Conservation (phyloP, 139 green algal genomes). For the Auxenochlorella pyrenoidosa region DNA sequence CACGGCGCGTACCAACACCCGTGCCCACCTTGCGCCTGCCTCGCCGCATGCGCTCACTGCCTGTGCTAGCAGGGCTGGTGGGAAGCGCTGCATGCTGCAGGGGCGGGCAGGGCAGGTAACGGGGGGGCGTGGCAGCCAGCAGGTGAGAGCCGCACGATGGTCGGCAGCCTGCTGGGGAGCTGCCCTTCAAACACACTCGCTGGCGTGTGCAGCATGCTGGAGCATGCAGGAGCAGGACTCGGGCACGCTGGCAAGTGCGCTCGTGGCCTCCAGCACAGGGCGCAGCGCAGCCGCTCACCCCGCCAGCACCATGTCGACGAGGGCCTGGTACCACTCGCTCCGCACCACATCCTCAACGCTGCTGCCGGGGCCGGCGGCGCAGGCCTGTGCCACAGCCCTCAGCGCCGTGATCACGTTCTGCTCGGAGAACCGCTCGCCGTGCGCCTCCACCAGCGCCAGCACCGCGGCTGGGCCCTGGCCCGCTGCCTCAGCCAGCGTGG, state of each 20-base stretch:
- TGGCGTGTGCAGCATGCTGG: too few relatives aligned
- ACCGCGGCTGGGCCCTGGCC: background rate
- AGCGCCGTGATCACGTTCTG: constrained; percentile 3
- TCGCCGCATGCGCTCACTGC: background rate
- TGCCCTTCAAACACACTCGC: too few relatives aligned
- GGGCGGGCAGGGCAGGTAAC: too few relatives aligned
- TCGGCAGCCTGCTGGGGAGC: too few relatives aligned
- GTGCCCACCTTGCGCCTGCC: background rate
- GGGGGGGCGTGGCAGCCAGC: too few relatives aligned
- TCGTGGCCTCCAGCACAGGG: too few relatives aligned
- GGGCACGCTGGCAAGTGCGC: too few relatives aligned
- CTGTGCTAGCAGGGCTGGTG: background rate
- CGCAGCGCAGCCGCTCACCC: background rate
- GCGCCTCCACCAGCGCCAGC: background rate
- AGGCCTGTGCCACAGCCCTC: background rate
- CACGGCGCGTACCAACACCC: background rate
- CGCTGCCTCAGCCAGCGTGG: background rate
- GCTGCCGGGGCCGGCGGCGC: background rate
- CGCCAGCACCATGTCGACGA: constrained; percentile 25
- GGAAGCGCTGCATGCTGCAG: constrained; percentile 13
- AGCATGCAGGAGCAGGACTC: too few relatives aligned
- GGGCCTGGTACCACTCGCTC: background rate
- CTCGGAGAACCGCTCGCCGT: background rate
- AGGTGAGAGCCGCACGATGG: too few relatives aligned
- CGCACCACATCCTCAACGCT: background rate